Base-by-base conservation (phyloP, 768 basidiomycete species). In the Xanthoconium purpureum region DNA sequence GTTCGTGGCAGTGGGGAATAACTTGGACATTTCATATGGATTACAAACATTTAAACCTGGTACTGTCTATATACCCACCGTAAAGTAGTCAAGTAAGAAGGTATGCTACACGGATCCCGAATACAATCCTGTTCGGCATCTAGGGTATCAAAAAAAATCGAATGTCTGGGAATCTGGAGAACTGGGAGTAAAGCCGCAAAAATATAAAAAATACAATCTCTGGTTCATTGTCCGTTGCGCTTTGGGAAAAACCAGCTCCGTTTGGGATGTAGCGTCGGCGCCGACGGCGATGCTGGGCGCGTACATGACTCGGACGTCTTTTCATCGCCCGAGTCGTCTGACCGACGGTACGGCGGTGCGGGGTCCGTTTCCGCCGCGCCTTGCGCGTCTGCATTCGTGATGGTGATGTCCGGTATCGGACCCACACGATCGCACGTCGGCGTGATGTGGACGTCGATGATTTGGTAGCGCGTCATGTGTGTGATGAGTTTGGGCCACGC, bases 401-500 rank as follows among this genome's bases (percentile, higher is more conserved):
- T 64, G 6, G 57, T 47, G 47, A 72, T 64, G 32, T 74, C 68
- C 0, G 76, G 74, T 17, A 71, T 68, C 2, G 24, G 30, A 30
- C 13, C 28, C 9, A 13, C 30, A 8, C n/a, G n/a, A 8, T 30
- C 60, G 1, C 35, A 40, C 33, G 38, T 8, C 33, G 37, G 43
- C 10, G 38, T 17, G 18, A 80, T 59, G 20, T 62, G 58, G 2
- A 84, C 70, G 50, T 81, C 76, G 50, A 84, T 72, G 59, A 83
- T 69, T 47, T 82, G 79, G 29, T 77, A 80, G 18, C 76, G 72
- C 8, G 75, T 49, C 50, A 84, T 62, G 51, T 74, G 72, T 1
- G 73, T 55, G 12, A 76, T 60, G 6, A 82, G 69, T 3, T 69
- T 70, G 6, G 70, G 57, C 84, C 84, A 85, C 36, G 77, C 84